These are phyloP conservation scores for Heliocybe sulcata DNA, from an alignment of 1,284 basidiomycete species.

Conservation along the genomic window DNA sequence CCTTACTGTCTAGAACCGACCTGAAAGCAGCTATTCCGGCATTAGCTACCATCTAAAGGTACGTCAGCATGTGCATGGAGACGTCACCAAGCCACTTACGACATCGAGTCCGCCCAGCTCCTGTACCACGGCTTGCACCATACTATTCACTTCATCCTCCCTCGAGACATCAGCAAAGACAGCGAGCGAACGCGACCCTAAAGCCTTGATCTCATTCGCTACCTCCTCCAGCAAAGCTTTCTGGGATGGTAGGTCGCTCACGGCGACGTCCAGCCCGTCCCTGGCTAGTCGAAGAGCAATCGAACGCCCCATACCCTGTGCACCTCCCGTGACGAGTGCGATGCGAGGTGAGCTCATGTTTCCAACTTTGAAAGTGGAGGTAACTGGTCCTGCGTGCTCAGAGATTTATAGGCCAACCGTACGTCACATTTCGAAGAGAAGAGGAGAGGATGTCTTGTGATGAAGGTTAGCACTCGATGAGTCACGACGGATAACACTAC, in stretches of 20 bases:
- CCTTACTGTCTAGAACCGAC: conserved; percentile 14
- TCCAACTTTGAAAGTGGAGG: too few species aligned
- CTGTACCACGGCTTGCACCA: conserved; percentile 19
- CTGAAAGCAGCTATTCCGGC: conserved; percentile 16
- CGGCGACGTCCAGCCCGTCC: conserved; percentile 19
- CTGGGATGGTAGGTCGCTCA: conserved; percentile 19
- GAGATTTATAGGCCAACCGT: too few species aligned
- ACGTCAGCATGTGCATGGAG: background rate
- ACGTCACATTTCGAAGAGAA: too few species aligned
- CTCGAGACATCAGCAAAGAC: conserved; percentile 22
- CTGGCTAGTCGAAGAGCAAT: conserved; percentile 18
- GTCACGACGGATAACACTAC: too few species aligned
- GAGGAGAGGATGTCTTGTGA: too few species aligned
- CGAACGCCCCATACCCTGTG: conserved; percentile 19
- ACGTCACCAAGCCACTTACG: conserved; percentile 7
- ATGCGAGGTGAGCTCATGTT: too few species aligned
- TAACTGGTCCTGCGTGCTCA: too few species aligned
- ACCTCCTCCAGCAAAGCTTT: conserved; percentile 14
- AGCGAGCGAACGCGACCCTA: too few species aligned
- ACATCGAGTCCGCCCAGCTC: conserved; percentile 21
- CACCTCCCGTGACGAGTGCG: conserved; percentile 17
- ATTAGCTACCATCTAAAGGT: conserved; percentile 23
- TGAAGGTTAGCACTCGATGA: too few species aligned
- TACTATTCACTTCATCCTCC: conserved; percentile 21
- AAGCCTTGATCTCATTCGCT: conserved; percentile 12